Conservation (phyloP, 202 grass and related monocot species). For the Setaria italica region DNA sequence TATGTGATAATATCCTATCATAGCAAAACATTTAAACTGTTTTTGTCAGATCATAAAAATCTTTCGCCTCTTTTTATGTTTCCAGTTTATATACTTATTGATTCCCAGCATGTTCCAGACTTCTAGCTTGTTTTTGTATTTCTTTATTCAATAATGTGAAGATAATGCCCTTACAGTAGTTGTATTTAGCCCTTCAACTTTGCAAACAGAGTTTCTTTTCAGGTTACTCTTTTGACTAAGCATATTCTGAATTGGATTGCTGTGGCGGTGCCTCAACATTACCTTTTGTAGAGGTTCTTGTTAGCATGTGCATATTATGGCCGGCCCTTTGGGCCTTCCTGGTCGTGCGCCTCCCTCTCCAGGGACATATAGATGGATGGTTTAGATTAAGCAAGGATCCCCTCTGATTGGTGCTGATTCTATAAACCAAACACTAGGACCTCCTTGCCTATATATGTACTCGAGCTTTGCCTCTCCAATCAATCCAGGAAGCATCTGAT, state of each 20-base stretch:
- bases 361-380: no score
- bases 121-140: neutral
- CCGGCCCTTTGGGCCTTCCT: no score
- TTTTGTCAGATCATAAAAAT: conserved; percentile 18
- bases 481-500: neutral
- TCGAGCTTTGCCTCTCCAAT: no score
- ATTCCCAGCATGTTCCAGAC: conserved; percentile 22
- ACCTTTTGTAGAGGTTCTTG: conserved; percentile 29
- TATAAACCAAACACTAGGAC: no score
- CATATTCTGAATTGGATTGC: conserved; percentile 20
- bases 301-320: no score
- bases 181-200: neutral
- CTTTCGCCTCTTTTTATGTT: neutral
- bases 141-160: conserved; percentile 17
- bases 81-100: conserved; percentile 29
- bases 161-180: conserved; percentile 9
- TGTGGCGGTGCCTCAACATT: conserved; percentile 5
- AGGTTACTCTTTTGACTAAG: conserved; percentile 1
- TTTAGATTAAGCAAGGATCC: no score
- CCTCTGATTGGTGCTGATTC: no score
- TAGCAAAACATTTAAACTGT: conserved; percentile 16
- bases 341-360: neutral
- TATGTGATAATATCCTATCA: conserved; percentile 6
- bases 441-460: no score
- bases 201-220: conserved; percentile 5